These are phyloP conservation scores for Coemansia sp. DNA, from an alignment of 192 early-diverging fungal genomes.

Conservation along the genomic window DNA sequence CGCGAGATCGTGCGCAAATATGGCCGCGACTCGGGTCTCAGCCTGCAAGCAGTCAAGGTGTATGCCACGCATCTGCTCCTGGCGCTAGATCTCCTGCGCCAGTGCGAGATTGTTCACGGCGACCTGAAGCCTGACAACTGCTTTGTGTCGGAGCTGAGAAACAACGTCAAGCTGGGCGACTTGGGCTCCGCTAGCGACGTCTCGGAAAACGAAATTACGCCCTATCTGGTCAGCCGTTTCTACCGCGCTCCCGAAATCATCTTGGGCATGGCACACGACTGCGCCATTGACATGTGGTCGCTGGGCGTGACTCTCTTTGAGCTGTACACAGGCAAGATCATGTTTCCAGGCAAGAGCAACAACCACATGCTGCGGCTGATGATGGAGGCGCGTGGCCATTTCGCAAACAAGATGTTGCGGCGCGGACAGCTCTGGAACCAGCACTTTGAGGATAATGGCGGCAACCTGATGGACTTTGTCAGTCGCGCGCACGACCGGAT, in stretches of 20 bases:
- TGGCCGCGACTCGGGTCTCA: constrained; percentile 89
- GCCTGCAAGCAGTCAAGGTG: constrained; percentile 86
- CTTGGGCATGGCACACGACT: constrained; percentile 84
- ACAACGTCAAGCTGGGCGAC: constrained; percentile 86
- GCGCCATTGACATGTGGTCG: constrained; percentile 93
- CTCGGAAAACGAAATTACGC: constrained; percentile 88
- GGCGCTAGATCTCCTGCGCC: constrained; percentile 76
- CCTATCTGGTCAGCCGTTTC: constrained; percentile 93
- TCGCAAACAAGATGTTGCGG: constrained; percentile 79
- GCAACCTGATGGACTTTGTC: constrained; percentile 42
- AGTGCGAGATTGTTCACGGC: constrained; percentile 84
- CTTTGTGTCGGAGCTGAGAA: constrained; percentile 80
- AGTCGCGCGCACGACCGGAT: constrained; percentile 53
- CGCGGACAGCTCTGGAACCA: constrained; percentile 76
- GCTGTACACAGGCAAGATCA: constrained; percentile 90
- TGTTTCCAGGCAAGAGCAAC: constrained; percentile 91
- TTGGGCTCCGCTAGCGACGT: constrained; percentile 90
- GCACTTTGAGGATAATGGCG: constrained; percentile 83
- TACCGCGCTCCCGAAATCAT: constrained; percentile 98
- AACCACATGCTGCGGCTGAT: constrained; percentile 94
- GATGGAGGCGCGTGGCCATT: constrained; percentile 91
- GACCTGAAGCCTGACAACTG: constrained; percentile 99
- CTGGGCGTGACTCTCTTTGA: constrained; percentile 93
- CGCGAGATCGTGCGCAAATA: constrained; percentile 93
- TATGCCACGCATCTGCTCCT: constrained; percentile 91